A percentile compares a stretch with the other conserved stretches of the same genome.
Evolutionary conservation across 306 rosid genomes (phyloP).

Genomic region (Pyrus pyrifolia): DNA sequence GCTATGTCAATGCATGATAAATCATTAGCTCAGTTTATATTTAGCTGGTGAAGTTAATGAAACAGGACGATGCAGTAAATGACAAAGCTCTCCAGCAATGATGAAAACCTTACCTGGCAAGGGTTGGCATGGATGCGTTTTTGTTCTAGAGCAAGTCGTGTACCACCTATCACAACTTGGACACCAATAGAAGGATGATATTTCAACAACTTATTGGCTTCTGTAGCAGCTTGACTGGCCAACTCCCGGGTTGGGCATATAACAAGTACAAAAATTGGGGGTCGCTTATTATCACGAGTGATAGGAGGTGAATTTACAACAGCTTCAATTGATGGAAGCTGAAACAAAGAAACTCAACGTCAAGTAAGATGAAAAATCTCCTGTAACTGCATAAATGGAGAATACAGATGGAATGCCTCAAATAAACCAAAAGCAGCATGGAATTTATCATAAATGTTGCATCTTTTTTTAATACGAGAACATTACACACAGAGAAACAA

Average conservation of each 20-base stretch:
- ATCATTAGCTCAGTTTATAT: slow-evolving; percentile 6
- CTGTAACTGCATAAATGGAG: background rate
- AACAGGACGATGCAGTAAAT: background rate
- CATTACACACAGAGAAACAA: background rate
- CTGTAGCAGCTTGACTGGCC: slow-evolving; percentile 87
- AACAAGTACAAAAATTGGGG: slow-evolving; percentile 81
- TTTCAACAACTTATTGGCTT: slow-evolving; percentile 71
- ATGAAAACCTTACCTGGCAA: slow-evolving; percentile 60
- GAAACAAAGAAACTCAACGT: slow-evolving; percentile 22
- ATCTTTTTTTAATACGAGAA: background rate
- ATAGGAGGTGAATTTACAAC: slow-evolving; percentile 56
- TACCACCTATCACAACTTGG: slow-evolving; percentile 97
- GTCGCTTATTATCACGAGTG: slow-evolving; percentile 57
- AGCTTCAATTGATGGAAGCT: slow-evolving; percentile 97
- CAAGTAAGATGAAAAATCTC: slow-evolving; percentile 13
- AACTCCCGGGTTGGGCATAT: slow-evolving; percentile 98
- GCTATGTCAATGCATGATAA: background rate
- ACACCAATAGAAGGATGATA: slow-evolving; percentile 81
- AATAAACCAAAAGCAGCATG: background rate
- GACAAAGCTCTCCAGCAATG: slow-evolving; percentile 4
- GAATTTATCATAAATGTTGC: background rate
- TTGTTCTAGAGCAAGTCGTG: slow-evolving; percentile 80
- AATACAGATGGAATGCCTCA: background rate
- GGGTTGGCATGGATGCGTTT: slow-evolving; percentile 85
- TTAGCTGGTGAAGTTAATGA: background rate